Conservation (phyloP, 2,329 filamentous ascomycete genomes). For the Botrytis medusae region DNA sequence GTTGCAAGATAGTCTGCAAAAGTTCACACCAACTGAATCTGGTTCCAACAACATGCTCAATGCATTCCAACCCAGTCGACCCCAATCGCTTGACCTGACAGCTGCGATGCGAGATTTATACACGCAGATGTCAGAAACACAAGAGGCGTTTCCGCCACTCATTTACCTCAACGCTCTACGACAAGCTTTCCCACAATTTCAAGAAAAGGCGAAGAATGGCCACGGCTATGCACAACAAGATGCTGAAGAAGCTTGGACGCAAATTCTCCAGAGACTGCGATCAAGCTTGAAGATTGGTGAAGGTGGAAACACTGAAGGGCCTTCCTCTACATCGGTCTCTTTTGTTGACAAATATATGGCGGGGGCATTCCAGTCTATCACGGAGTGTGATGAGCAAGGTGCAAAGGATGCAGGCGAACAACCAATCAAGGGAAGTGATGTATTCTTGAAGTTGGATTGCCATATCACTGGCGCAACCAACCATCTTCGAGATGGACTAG, state of each 20-base stretch:
- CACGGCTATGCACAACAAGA: slow-evolving; percentile 95
- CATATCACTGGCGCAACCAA: slow-evolving; percentile 88
- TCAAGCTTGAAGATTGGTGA: slow-evolving; percentile 69
- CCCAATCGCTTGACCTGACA: slow-evolving; percentile 59
- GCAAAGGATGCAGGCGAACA: slow-evolving; percentile 75
- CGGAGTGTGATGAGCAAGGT: slow-evolving; percentile 79
- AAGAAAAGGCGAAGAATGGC: slow-evolving; percentile 79
- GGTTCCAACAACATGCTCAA: slow-evolving; percentile 39
- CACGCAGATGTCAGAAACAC: slow-evolving; percentile 84
- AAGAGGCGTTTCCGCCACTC: slow-evolving; percentile 80
- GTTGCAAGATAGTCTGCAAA: slow-evolving; percentile 73
- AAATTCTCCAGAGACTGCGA: slow-evolving; percentile 81
- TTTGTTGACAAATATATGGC: slow-evolving; percentile 92
- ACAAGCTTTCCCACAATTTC: slow-evolving; percentile 84
- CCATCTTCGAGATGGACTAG: slow-evolving; percentile 84
- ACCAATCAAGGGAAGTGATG: slow-evolving; percentile 64
- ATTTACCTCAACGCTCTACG: slow-evolving; percentile 81
- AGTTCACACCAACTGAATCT: slow-evolving; percentile 52
- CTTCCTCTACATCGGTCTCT: slow-evolving; percentile 54
- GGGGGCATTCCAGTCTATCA: slow-evolving; percentile 73
- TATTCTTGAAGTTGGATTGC: slow-evolving; percentile 91
- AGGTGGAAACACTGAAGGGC: slow-evolving; percentile 50
- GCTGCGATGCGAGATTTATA: slow-evolving; percentile 79
- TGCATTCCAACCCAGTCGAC: slow-evolving; percentile 49
- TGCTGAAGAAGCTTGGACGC: slow-evolving; percentile 97